A percentile compares a stretch with the other conserved stretches of the same genome.
Evolutionary conservation across 805 yeast species (phyloP).

Genomic region (Starmerella sirachaensis): DNA sequence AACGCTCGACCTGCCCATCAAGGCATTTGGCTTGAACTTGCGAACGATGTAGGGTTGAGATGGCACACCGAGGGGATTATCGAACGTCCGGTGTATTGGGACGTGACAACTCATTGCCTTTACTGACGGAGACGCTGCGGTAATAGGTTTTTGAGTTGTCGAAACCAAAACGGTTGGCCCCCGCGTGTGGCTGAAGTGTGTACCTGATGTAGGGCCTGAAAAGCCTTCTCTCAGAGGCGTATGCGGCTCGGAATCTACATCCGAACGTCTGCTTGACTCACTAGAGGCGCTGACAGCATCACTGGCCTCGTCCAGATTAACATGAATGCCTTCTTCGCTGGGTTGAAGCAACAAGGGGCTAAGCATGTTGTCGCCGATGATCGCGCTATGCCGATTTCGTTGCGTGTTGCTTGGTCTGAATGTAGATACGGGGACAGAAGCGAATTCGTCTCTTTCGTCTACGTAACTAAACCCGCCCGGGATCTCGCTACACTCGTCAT

Average conservation of each 20-base stretch:
- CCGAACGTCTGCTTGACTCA: no score
- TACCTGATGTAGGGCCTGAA: no score
- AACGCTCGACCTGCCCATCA: constrained; percentile 11
- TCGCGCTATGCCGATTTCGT: constrained; percentile 13
- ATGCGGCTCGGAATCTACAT: no score
- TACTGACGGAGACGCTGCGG: constrained; percentile 6
- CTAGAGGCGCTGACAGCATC: no score
- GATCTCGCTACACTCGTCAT: no score
- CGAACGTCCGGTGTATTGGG: constrained; percentile 8
- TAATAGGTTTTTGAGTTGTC: no score
- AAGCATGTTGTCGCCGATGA: constrained; percentile 13
- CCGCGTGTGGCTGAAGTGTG: no score
- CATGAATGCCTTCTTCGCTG: not conserved
- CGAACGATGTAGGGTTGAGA: constrained; percentile 5
- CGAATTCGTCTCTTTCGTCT: not conserved
- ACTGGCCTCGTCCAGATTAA: no score
- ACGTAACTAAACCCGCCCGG: not conserved
- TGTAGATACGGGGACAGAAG: no score
- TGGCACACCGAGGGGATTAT: constrained; percentile 9
- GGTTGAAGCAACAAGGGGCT: not conserved
- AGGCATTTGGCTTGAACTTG: constrained; percentile 1
- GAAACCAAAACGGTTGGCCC: no score
- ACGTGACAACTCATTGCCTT: constrained; percentile 10
- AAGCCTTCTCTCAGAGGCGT: no score
- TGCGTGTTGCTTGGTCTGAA: no score